Evolutionary conservation across 768 basidiomycete genomes (phyloP), one percentile per base, ranked within the genome.

Genomic region (Leccinum rimulosum): DNA sequence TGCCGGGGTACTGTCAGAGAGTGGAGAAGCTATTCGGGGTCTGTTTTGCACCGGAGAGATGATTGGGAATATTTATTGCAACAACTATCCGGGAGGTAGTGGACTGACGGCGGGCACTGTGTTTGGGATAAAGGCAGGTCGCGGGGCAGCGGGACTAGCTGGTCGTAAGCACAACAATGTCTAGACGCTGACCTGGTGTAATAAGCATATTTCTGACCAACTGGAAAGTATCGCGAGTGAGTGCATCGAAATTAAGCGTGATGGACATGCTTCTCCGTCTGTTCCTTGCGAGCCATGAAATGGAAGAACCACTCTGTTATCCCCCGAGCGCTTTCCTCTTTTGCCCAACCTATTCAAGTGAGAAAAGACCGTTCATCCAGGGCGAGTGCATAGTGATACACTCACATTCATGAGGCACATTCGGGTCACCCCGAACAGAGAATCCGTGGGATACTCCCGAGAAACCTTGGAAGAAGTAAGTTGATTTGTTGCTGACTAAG

Each of bases 41-140:
- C 66, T 89, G 40, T 87, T 83, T 68, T 86, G 84, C 63, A 77
- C 85, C 2, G 88, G 87, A 14, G 88, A 88, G 70, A 83, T 88
- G 79, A 82, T 88, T 0, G 86, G 86, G 5, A 82, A 81, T 11
- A 64, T 89, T 51, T 89, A 84, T 65, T 84, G 82, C 61, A 70
- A 74, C 25, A 89, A 88, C 64, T 89, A 89, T 65, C 88, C 88
- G 0, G 86, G 87, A 3, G 86, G 86, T 15, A 86, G 84, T 64
- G 87, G 86, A 22, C 64, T 88, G 59, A 87, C 81, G 15, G 82
- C 82, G 4, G 85, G 84, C 0, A 84, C 86, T 0, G 86, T 88
- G 12, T 87, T 88, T 68, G 86, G 85, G 11, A 76, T 80, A 45
- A 80, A 79, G 60, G 83, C 84, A 30, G 86, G 85, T 8, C 58